phyloP scores from a whole-genome alignment of 306 rosid genomes.

The Sesbania bispinosa region DNA sequence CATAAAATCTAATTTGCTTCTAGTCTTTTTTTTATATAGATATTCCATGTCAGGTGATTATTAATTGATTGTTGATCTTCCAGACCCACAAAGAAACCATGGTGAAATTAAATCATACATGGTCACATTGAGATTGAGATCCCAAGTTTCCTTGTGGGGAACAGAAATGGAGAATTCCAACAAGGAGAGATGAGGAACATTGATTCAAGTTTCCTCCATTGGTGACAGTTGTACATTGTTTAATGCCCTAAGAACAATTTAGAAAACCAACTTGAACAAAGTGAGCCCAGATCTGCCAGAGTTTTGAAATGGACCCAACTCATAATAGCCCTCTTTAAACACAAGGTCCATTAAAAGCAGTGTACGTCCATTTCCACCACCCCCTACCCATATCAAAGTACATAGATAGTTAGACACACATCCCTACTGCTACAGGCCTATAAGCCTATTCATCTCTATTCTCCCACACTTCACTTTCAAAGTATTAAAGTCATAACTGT shows the following conservation, averaged over 20 bases:
- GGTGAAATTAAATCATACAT: not conserved
- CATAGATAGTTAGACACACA: slow-evolving; percentile 22
- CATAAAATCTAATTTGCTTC: not conserved
- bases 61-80: not conserved
- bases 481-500: slow-evolving; percentile 19
- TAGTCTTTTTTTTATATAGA: not conserved
- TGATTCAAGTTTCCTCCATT: not conserved
- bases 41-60: not conserved
- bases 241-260: slow-evolving; percentile 30
- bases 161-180: slow-evolving; percentile 9
- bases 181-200: slow-evolving; percentile 9
- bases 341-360: slow-evolving; percentile 27
- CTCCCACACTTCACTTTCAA: slow-evolving; percentile 31
- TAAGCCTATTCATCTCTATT: slow-evolving; percentile 2
- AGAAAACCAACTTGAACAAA: slow-evolving; percentile 24
- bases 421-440: slow-evolving; percentile 20
- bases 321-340: not conserved
- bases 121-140: slow-evolving; percentile 24
- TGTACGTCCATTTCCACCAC: slow-evolving; percentile 22
- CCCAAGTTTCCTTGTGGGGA: slow-evolving; percentile 27
- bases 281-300: slow-evolving; percentile 18
- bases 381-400: slow-evolving; percentile 1
- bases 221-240: slow-evolving; percentile 15
- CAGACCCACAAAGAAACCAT: not conserved
- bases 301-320: slow-evolving; percentile 22